Percentiles rank a stretch among this genome's conserved stretches.
Evolutionary conservation across 768 basidiomycete genomes (phyloP).

Genomic region (Macrolepiota dolichaula): DNA sequence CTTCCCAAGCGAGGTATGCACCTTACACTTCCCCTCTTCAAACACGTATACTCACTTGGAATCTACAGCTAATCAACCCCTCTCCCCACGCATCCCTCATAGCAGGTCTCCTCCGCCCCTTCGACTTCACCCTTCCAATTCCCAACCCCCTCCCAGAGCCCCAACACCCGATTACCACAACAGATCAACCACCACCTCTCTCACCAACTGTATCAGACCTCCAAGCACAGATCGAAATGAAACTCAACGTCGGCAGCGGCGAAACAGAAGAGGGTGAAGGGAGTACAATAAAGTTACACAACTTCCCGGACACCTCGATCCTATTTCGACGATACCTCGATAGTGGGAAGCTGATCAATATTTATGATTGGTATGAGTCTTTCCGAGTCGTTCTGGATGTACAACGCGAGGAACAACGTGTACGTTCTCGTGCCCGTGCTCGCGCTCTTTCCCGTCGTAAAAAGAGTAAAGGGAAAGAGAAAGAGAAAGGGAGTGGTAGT

Average conservation of each 20-base stretch:
- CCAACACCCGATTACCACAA: background rate
- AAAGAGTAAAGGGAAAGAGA: background rate
- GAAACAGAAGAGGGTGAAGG: constrained; percentile 3
- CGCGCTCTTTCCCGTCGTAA: too few relatives aligned
- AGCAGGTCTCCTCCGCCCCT: constrained; percentile 58
- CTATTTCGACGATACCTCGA: constrained; percentile 75
- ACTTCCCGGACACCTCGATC: constrained; percentile 72
- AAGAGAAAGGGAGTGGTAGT: background rate
- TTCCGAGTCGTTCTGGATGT: constrained; percentile 66
- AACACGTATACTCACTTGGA: background rate
- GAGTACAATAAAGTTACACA: constrained; percentile 31
- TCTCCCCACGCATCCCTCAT: constrained; percentile 60
- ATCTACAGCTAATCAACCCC: constrained; percentile 63
- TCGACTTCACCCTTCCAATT: constrained; percentile 35
- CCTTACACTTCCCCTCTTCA: background rate
- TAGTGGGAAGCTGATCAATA: constrained; percentile 79
- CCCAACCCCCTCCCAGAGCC: background rate
- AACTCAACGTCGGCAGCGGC: background rate
- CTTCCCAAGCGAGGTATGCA: constrained; percentile 62
- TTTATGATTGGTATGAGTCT: constrained; percentile 86
- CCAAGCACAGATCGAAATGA: background rate
- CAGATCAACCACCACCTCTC: background rate
- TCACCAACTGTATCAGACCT: constrained; percentile 11
- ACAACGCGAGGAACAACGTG: constrained; percentile 33
- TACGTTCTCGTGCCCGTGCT: background rate